phyloP scores from a whole-genome alignment of 257 asterid species.

The Nicotiana obtusifolia region DNA sequence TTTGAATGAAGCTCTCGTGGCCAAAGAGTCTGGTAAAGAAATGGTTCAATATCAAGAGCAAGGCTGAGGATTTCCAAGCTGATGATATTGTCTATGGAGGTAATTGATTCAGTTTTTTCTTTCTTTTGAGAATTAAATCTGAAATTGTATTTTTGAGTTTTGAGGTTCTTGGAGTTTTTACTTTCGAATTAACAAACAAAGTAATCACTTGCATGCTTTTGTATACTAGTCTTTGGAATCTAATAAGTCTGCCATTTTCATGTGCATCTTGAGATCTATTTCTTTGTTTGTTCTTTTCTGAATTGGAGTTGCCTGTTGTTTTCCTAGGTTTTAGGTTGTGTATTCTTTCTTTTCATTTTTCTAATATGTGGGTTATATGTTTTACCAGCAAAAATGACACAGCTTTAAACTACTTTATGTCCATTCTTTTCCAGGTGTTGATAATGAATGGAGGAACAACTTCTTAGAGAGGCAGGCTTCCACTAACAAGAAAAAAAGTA shows the following conservation, averaged over 20 bases:
- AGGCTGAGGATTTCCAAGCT: slow-evolving; percentile 86
- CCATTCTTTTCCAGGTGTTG: slow-evolving; percentile 78
- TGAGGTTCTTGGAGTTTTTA: background rate
- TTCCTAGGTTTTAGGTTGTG: slow-evolving; percentile 15
- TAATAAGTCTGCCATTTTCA: slow-evolving; percentile 22
- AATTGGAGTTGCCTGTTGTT: background rate
- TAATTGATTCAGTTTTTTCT: slow-evolving; percentile 14
- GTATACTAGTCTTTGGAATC: slow-evolving; percentile 17
- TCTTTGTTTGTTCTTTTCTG: slow-evolving; percentile 23
- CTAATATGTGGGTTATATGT: slow-evolving; percentile 44
- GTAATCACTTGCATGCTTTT: slow-evolving; percentile 15
- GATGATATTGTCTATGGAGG: slow-evolving; percentile 68
- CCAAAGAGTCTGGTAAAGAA: slow-evolving; percentile 87
- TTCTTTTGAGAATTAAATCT: background rate
- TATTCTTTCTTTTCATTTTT: slow-evolving; percentile 17
- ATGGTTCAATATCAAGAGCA: slow-evolving; percentile 86
- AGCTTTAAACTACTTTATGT: slow-evolving; percentile 43
- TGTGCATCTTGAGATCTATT: slow-evolving; percentile 30
- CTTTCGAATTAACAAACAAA: background rate
- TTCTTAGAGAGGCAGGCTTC: slow-evolving; percentile 69
- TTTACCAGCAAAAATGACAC: slow-evolving; percentile 33
- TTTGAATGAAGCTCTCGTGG: slow-evolving; percentile 66
- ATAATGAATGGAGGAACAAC: slow-evolving; percentile 89
- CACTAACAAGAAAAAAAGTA: slow-evolving; percentile 91
- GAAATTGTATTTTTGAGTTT: background rate